These are phyloP conservation scores for Hyaloscypha bicolor DNA, from an alignment of 495 filamentous ascomycete genomes.

Conservation along the genomic window DNA sequence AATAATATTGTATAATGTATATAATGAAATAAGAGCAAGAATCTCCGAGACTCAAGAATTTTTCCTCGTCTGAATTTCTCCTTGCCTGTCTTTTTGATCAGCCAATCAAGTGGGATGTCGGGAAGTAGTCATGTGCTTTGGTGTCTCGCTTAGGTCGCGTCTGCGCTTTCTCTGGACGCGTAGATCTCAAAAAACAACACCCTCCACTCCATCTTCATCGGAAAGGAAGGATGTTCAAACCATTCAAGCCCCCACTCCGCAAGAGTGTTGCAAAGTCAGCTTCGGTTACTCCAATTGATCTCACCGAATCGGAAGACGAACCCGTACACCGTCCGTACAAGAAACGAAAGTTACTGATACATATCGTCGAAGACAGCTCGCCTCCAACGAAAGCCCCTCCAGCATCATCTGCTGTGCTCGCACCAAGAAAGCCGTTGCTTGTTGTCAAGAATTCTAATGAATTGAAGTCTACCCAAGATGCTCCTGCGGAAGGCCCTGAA, in stretches of 20 bases:
- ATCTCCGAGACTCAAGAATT: neutral
- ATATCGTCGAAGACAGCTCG: conserved; percentile 24
- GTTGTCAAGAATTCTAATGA: conserved; percentile 39
- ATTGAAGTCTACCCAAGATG: conserved; percentile 5
- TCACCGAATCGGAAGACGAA: conserved; percentile 20
- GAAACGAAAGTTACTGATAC: conserved; percentile 30
- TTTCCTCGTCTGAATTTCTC: neutral
- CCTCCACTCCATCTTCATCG: neutral
- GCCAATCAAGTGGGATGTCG: too few species aligned
- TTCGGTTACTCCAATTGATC: conserved; percentile 11
- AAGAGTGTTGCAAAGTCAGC: conserved; percentile 22
- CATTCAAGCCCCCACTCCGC: conserved; percentile 33
- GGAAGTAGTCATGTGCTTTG: neutral
- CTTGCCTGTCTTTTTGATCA: too few species aligned
- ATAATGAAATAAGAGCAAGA: neutral
- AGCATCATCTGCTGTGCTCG: conserved; percentile 22
- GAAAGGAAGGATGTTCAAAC: conserved; percentile 30
- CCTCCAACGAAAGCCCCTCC: conserved; percentile 3
- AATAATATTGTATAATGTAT: neutral
- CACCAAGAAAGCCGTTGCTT: conserved; percentile 46
- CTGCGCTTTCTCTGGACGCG: neutral
- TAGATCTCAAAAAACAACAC: neutral
- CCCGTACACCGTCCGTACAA: conserved; percentile 22
- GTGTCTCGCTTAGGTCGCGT: neutral
- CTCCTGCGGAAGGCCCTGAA: conserved; percentile 33